phyloP scores from a whole-genome alignment of 1,284 basidiomycete species.

The Xerocomus nothofagi region DNA sequence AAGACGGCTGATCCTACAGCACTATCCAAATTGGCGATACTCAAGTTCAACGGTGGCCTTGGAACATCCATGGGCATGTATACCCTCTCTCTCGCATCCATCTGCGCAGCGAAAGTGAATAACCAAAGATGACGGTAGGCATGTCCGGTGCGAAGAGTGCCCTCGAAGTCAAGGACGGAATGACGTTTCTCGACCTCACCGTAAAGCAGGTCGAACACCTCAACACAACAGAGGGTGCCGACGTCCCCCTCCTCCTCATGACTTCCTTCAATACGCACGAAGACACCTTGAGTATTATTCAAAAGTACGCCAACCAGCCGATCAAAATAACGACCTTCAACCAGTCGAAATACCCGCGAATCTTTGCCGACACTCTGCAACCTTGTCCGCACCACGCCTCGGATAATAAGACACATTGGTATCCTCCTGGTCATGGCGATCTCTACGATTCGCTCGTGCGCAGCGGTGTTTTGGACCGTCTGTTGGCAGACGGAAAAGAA shows the following conservation, averaged over 20 bases:
- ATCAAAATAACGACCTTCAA: conserved; percentile 92
- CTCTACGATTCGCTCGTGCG: conserved; percentile 90
- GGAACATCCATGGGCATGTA: conserved; percentile 87
- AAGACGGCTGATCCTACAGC: conserved; percentile 60
- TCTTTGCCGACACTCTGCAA: conserved; percentile 89
- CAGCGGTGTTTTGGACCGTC: conserved; percentile 92
- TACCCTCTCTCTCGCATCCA: conserved; percentile 1
- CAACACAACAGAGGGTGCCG: conserved; percentile 63
- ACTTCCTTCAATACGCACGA: conserved; percentile 99
- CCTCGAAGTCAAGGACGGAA: conserved; percentile 90
- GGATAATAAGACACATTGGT: conserved; percentile 94
- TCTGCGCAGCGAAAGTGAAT: conserved; percentile 1
- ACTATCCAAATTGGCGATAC: conserved; percentile 91
- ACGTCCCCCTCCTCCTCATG: conserved; percentile 97
- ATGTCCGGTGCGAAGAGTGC: conserved; percentile 90
- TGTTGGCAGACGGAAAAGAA: conserved; percentile 93
- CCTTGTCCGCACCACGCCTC: conserved; percentile 63
- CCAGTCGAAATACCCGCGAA: conserved; percentile 95
- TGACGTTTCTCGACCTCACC: conserved; percentile 96
- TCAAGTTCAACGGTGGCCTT: conserved; percentile 98
- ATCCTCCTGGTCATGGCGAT: conserved; percentile 98
- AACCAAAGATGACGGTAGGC: conserved; percentile 39
- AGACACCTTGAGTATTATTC: conserved; percentile 93
- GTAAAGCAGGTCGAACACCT: conserved; percentile 92
- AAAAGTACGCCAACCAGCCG: conserved; percentile 96